Evolutionary conservation across 192 early-diverging fungal species (phyloP).

Genomic region (Gonapodya sp.): DNA sequence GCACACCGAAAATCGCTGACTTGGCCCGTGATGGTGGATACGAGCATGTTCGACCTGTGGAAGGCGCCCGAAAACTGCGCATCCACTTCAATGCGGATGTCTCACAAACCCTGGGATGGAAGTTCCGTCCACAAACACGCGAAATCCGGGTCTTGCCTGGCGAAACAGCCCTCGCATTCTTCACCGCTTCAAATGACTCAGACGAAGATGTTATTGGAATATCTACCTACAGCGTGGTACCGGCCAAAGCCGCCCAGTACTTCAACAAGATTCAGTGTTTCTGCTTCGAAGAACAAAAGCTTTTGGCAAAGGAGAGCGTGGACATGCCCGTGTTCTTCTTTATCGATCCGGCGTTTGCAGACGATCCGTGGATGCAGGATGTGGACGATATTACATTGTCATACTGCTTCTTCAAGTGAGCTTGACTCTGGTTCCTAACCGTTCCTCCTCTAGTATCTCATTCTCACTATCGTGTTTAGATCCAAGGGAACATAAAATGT

Average conservation of each 20-base stretch:
- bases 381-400: slow-evolving; percentile 66
- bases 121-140: slow-evolving; percentile 77
- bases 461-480: background rate
- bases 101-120: slow-evolving; percentile 76
- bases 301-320: slow-evolving; percentile 78
- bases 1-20: slow-evolving; percentile 71
- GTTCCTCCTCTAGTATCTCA: background rate
- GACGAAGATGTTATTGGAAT: slow-evolving; percentile 86
- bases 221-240: slow-evolving; percentile 93
- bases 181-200: slow-evolving; percentile 79
- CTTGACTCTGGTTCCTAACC: background rate
- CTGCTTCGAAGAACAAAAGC: slow-evolving; percentile 96
- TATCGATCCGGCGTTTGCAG: slow-evolving; percentile 90
- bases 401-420: slow-evolving; percentile 8
- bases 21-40: slow-evolving; percentile 14
- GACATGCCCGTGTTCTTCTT: slow-evolving; percentile 98
- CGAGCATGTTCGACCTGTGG: slow-evolving; percentile 50
- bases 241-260: slow-evolving; percentile 82
- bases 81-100: slow-evolving; percentile 64
- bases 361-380: slow-evolving; percentile 91
- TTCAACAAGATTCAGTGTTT: slow-evolving; percentile 99
- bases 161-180: slow-evolving; percentile 94
- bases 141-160: slow-evolving; percentile 86
- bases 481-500: slow-evolving; percentile 1
- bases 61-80: slow-evolving; percentile 50